Evolutionary conservation across 768 basidiomycete species (phyloP), one percentile per base, ranked within the genome.

Genomic region (Porphyrellus cyaneotinctus): DNA sequence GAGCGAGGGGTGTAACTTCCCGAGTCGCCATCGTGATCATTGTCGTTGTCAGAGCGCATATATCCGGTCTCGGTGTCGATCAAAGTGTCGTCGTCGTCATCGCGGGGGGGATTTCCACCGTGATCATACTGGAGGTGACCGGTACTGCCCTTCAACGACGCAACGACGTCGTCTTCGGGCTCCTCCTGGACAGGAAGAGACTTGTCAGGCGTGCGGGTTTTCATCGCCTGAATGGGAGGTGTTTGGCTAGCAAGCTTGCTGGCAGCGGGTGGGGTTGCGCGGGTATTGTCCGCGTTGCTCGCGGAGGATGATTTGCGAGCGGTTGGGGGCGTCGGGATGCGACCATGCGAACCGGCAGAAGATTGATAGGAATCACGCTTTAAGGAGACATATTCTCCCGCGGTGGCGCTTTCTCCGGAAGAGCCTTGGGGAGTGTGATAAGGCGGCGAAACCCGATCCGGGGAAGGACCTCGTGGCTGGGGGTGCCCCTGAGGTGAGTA

Each of bases 141-240:
- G 23, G 80, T 77, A 15, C 58, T 66, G 30, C 68, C 72, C 60
- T 75, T 77, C 33, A 58, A 52, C 13, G 69, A 59, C 31, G 61
- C 35, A 4, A 68, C 68, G 17, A 75, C 69, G 56, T 87, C 85
- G 58, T 88, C 87, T 60, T 88, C 86, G 26, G 78, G 77, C 55
- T 88, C 87, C 64, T 89, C 87, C 65, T 90, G 87, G 3, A 88
- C 78, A 18, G 87, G 87, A 23, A 90, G 74, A 15, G 87, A 87
- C 31, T 85, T 76, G 65, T 88, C 87, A 2, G 87, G 82, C 20
- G 82, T 81, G 20, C 84, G 81, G 6, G 78, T 73, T 64, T 64
- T 66, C 59, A 78, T 74, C 11, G 75, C 65, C 60, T 82, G 83
- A 48, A 77, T 56, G 17, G 84, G 82, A 0, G 83, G 79, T 0